Conservation (phyloP, 164 flowering plant genomes). For the Houttuynia cordata region DNA sequence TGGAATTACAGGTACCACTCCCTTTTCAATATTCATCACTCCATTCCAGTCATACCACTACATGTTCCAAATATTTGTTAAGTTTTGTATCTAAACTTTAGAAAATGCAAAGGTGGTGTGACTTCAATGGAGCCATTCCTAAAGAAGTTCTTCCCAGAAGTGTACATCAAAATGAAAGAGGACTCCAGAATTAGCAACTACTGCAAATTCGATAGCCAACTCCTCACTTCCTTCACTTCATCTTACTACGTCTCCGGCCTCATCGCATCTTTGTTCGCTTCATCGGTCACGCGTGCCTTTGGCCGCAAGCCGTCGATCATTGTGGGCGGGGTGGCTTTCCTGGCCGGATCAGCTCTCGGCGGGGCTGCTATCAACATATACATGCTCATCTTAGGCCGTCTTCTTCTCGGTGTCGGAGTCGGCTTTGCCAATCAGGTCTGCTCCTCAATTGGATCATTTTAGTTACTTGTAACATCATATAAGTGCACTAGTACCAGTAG, state of each 20-base stretch:
- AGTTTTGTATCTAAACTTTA: not conserved
- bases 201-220: slow-evolving; percentile 55
- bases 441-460: not conserved
- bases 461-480: not conserved
- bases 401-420: slow-evolving; percentile 63
- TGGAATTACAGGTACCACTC: slow-evolving; percentile 49
- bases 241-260: slow-evolving; percentile 59
- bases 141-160: slow-evolving; percentile 52
- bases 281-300: slow-evolving; percentile 28
- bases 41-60: not conserved
- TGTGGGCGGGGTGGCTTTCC: slow-evolving; percentile 42
- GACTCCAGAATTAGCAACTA: slow-evolving; percentile 42
- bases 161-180: slow-evolving; percentile 32
- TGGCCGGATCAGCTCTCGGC: slow-evolving; percentile 43
- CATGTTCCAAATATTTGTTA: too few relatives aligned
- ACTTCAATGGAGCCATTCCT: slow-evolving; percentile 67
- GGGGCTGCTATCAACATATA: slow-evolving; percentile 39
- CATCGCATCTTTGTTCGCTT: slow-evolving; percentile 36
- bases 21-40: not conserved
- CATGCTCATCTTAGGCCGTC: slow-evolving; percentile 53
- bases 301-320: slow-evolving; percentile 53
- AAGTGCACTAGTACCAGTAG: too few relatives aligned
- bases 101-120: slow-evolving; percentile 51
- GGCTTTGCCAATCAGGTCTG: slow-evolving; percentile 74
- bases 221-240: slow-evolving; percentile 54